These are phyloP conservation scores for Eudorina sp. DNA, from an alignment of 139 green algal species.

Conservation along the genomic window DNA sequence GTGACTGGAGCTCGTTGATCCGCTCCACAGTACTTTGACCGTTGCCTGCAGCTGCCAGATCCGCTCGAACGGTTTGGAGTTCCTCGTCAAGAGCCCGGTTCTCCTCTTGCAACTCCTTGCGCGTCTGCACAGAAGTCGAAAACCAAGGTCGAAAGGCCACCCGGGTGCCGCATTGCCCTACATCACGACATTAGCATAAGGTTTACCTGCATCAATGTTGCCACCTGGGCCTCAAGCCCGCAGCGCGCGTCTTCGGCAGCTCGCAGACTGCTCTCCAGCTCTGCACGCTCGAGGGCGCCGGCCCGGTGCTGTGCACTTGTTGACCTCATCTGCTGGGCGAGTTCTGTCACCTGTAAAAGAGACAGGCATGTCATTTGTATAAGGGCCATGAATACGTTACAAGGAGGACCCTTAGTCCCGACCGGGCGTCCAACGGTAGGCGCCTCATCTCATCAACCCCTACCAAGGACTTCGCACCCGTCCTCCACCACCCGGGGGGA, in stretches of 20 bases:
- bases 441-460: too few species aligned
- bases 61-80: background rate
- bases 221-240: background rate
- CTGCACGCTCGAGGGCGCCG: background rate
- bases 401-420: too few species aligned
- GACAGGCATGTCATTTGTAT: too few species aligned
- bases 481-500: too few species aligned
- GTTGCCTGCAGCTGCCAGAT: background rate
- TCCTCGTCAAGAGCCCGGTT: conserved; percentile 15
- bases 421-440: too few species aligned
- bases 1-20: conserved; percentile 45
- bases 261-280: background rate
- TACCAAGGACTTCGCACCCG: too few species aligned
- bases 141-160: too few species aligned
- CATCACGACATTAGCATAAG: background rate
- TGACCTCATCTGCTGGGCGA: conserved; percentile 13
- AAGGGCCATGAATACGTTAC: too few species aligned
- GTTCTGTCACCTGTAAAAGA: conserved; percentile 15
- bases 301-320: background rate
- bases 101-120: conserved; percentile 1
- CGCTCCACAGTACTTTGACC: background rate
- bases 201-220: background rate
- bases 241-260: background rate
- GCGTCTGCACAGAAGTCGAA: background rate
- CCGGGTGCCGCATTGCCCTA: background rate